Conservation (phyloP, 148 eudicot genomes). For the Cornus suecica region DNA sequence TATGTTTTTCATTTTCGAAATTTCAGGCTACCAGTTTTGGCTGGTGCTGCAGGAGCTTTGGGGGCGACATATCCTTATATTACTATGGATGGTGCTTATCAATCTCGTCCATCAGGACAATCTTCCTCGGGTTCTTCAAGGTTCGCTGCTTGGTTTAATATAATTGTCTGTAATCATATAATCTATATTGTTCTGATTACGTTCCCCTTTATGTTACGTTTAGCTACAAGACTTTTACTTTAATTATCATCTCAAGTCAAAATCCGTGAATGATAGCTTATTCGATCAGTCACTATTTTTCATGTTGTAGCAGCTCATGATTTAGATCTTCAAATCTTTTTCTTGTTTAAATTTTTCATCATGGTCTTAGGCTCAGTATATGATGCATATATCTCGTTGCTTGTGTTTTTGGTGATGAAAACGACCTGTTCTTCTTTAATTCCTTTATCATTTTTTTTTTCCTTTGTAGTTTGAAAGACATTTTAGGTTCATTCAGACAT, state of each 20-base stretch:
- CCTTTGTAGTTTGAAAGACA: no score
- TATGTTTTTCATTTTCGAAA: not conserved
- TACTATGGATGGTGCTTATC: constrained; percentile 68
- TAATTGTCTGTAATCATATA: not conserved
- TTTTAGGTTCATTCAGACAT: no score
- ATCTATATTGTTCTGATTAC: not conserved
- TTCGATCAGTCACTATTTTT: not conserved
- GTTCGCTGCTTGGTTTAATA: constrained; percentile 27
- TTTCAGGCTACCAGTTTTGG: constrained; percentile 80
- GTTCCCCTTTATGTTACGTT: not conserved
- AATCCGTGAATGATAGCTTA: not conserved
- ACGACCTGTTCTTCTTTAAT: no score
- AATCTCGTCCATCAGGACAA: constrained; percentile 65
- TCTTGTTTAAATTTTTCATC: no score
- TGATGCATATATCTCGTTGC: no score
- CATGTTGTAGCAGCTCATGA: not conserved
- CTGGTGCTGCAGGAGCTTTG: constrained; percentile 86
- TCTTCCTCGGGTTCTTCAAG: constrained; percentile 57
- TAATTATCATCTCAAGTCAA: not conserved
- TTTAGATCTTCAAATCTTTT: not conserved
- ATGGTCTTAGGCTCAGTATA: no score
- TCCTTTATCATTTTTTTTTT: no score
- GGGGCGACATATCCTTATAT: constrained; percentile 82
- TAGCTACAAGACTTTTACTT: not conserved
- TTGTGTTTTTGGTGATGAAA: no score